Evolutionary conservation across 495 filamentous ascomycete species (phyloP).

Genomic region (Clohesyomyces aquaticus): DNA sequence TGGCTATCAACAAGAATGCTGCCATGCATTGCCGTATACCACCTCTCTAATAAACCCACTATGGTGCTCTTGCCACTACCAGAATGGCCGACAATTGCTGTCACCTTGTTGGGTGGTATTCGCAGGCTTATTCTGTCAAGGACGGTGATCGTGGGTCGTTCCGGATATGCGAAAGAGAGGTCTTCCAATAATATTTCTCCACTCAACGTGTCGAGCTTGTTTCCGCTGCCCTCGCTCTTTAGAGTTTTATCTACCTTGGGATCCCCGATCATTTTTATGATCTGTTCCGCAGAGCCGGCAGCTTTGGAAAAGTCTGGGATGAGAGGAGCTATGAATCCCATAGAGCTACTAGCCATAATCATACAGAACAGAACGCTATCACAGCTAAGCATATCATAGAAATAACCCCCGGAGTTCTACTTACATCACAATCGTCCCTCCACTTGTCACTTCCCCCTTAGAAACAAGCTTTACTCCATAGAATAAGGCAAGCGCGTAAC

Average conservation of each 20-base stretch:
- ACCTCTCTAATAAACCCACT: conserved; percentile 39
- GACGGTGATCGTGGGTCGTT: conserved; percentile 35
- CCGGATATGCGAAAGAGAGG: conserved; percentile 43
- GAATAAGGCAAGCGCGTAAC: conserved; percentile 23
- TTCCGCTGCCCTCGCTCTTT: background rate
- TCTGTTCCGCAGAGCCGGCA: conserved; percentile 30
- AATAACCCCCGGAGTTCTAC: background rate
- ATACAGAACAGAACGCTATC: conserved; percentile 38
- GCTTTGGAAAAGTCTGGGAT: conserved; percentile 36
- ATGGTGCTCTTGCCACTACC: conserved; percentile 47
- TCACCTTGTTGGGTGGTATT: conserved; percentile 41
- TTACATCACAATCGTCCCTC: conserved; percentile 15
- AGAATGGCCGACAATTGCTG: conserved; percentile 44
- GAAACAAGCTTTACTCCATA: conserved; percentile 26
- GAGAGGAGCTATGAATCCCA: conserved; percentile 36
- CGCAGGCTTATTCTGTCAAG: conserved; percentile 35
- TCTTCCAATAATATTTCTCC: conserved; percentile 41
- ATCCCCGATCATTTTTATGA: conserved; percentile 34
- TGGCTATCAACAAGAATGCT: conserved; percentile 50
- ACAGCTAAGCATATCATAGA: background rate
- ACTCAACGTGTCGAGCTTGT: background rate
- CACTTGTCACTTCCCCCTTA: conserved; percentile 11
- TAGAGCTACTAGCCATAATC: conserved; percentile 33
- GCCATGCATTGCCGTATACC: conserved; percentile 47
- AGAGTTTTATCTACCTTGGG: background rate